Evolutionary conservation across 768 basidiomycete species (phyloP), one percentile per base, ranked within the genome.

Genomic region (Amanita brunnescens): DNA sequence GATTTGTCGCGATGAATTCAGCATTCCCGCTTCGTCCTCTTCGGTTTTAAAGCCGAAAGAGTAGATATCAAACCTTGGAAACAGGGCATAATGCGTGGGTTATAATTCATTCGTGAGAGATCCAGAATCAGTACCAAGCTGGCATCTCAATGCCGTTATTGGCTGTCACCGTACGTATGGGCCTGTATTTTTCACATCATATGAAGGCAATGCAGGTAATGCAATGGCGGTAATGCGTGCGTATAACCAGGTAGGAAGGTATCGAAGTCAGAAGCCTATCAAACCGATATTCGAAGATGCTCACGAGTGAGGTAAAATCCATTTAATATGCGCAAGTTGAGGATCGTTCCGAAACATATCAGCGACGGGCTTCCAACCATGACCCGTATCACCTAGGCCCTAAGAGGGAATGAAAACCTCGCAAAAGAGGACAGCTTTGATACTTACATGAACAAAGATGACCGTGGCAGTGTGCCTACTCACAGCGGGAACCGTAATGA

Each of bases 241-340:
- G 30, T 40, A 34, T n/a, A 38, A 16, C 7, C 26, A 41, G 34
- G 50, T 24, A 32, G n/a, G n/a, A n/a, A n/a, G 16, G 16, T 23
- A 20, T 32, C 18, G 47, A 41, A 26, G 51, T 51, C 26, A 32
- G 13, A 37, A 35, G 8, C 34, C 6, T 7, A 10, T 13, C 45
- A 18, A 21, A 4, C 18, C 43, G n/a, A 53, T 40, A 14, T 41
- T 18, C 18, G 47, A 35, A 35, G 47, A 46, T 40, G 71, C 81
- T 70, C 70, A 87, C 75, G 87, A 84, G 65, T 90, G 82, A 16
- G 91, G 91, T 21, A 96, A 71, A 40, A 96, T 70, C 89, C 91
- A 97, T 73, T 94, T 93, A 54, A 94, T 72, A 61, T 93, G 85
- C 10, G 76, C 70, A 29, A 92, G 70, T 8, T 63, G 71, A 32